Evolutionary conservation across 805 yeast genomes (phyloP), one percentile per base, ranked within the genome.

Genomic region (Henningerozyma blattae): DNA sequence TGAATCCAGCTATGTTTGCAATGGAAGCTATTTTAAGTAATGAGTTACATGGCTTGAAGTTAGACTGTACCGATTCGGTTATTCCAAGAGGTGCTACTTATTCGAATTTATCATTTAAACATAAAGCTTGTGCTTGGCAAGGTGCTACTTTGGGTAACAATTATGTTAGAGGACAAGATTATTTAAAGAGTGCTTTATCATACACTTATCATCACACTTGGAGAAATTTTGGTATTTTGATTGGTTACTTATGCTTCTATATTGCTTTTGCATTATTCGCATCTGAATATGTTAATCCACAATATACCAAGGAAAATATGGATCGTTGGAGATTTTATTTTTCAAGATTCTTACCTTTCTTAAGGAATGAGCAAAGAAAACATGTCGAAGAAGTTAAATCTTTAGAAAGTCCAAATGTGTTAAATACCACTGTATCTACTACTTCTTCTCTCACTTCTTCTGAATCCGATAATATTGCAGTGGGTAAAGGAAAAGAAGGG

Each of bases 211-310:
- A 54, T 18, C 85, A 83, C 54, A 68, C 70, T 39, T 82, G 94
- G 94, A 72, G 93, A 62, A 78, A 82, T 52, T 64, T 77, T 37
- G 94, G 84, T 46, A 72, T 77, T 43, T 44, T 68, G 35, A 47
- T 73, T 44, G 83, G 65, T 5, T 75, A 64, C 47, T 54, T 63
- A 36, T 40, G 62, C 4, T 67, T 62, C 41, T 64, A 58, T 42
- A 31, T 53, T 15, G 34, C 34, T 18, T 34, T 48, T 28, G 50
- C 60, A 28, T 33, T 53, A 18, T 24, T 55, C 15, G 58, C 54
- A 4, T 45, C 61, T 14, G 61, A 62, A 40, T 48, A 40, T 32
- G 30, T 58, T 6, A 46, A 46, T 15, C 59, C 59, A 16, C 22
- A 42, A 22, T 49, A 40, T 28, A 40, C 41, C 4, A 35, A 36